These are phyloP conservation scores for Irpex lacteus DNA, from an alignment of 1,284 basidiomycete genomes.

Conservation along the genomic window DNA sequence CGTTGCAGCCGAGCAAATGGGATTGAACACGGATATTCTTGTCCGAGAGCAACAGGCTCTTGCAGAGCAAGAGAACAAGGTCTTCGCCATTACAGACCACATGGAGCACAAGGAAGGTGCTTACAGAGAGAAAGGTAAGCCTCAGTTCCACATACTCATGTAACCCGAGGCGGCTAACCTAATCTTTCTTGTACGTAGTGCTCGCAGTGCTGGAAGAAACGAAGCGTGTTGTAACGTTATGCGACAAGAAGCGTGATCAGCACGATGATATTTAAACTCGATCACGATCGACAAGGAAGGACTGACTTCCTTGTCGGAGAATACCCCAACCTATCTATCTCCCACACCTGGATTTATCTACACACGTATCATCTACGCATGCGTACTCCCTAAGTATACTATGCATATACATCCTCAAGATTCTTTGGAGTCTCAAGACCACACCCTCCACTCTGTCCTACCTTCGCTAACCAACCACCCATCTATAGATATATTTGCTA, in stretches of 20 bases:
- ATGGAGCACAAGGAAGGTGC: constrained; percentile 54
- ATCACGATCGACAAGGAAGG: not conserved
- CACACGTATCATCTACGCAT: not conserved
- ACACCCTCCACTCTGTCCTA: not conserved
- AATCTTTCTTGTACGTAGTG: constrained; percentile 34
- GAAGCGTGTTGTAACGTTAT: constrained; percentile 43
- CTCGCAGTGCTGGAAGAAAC: constrained; percentile 58
- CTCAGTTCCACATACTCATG: constrained; percentile 24
- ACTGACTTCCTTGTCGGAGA: not conserved
- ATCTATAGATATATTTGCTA: not conserved
- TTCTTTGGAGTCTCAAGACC: not conserved
- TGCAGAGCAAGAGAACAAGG: constrained; percentile 47
- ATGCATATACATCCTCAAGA: not conserved
- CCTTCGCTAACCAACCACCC: not conserved
- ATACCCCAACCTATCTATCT: not conserved
- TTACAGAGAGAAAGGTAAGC: constrained; percentile 56
- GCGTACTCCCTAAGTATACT: not conserved
- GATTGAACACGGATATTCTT: constrained; percentile 32
- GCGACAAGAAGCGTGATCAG: constrained; percentile 41
- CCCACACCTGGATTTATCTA: not conserved
- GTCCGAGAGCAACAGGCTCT: constrained; percentile 44
- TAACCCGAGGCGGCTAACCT: no score
- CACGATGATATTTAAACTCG: constrained; percentile 7
- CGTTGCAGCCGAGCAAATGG: constrained; percentile 53
- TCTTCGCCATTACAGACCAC: constrained; percentile 49